Base-by-base conservation (phyloP, 371 early-diverging fungal genomes). In the Circinella umbellata region DNA sequence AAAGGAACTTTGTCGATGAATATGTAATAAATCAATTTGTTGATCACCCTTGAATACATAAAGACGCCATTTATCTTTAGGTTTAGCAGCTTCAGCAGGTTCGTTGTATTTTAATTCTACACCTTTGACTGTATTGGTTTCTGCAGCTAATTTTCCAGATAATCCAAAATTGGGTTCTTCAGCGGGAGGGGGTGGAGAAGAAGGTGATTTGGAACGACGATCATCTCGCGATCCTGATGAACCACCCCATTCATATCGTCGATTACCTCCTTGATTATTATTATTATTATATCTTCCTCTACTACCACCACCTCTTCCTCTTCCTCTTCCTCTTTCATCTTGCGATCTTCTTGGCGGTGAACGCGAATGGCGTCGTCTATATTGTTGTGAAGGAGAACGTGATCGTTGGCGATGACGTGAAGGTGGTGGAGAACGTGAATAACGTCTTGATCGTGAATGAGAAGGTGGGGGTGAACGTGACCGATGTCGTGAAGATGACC, bases 21-120 rank as follows among this genome's bases (percentile, higher is more conserved):
- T 86, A 68, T 92, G 93, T 60, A 96, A 83, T 64, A 95, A 76
- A 75, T 98, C 95, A 42, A 95, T 80, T 72, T 95, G 92, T 61
- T 96, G 90, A 60, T 90, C 88, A 48, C 92, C 94, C 75, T 97
- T 97, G 78, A 96, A 98, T 0, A 96, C 94, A 76, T 96, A 95
- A 35, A 97, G 78, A 68, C 97, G 86, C 92, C 92, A 96, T 66
- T 83, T 84, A 27, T 78, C 72, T 10, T 71, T 81, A 1, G 97
- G 95, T 62, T 90, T 90, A 37, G 94, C 83, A 0, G 97, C 95
- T 73, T 98, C 98, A 0, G 92, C 85, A 0, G 98, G 98, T 72
- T 96, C 97, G 68, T 86, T 86, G 75, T 95, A 95, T 75, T 97
- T 97, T 20, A 96, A 75, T 27, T 92, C 85, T 0, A 94, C 92